Percentiles rank a stretch among this genome's conserved stretches.
These are phyloP conservation scores for Talaromyces sp. DNA, from an alignment of 2,329 filamentous ascomycete genomes.

Conservation along the genomic window DNA sequence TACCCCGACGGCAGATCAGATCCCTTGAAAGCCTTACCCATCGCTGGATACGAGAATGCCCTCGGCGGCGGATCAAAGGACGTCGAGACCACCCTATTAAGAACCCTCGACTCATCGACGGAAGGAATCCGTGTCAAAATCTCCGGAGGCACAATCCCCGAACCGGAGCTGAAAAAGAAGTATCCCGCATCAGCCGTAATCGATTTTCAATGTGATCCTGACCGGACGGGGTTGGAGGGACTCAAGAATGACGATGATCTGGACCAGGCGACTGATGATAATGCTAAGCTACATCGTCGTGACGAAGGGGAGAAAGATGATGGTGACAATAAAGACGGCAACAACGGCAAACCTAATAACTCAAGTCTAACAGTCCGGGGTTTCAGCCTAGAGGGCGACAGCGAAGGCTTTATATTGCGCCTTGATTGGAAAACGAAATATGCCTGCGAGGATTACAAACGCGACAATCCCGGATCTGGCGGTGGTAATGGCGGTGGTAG, in stretches of 20 bases:
- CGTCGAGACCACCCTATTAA: constrained; percentile 61
- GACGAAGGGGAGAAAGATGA: constrained; percentile 23
- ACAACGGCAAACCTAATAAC: constrained; percentile 32
- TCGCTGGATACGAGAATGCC: constrained; percentile 63
- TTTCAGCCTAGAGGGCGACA: constrained; percentile 58
- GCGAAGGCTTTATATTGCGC: constrained; percentile 56
- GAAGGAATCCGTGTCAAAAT: constrained; percentile 70
- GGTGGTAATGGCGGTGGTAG: constrained; percentile 38
- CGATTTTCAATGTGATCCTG: constrained; percentile 75
- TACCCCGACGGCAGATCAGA: constrained; percentile 32
- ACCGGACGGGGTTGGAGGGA: constrained; percentile 66
- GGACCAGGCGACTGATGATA: constrained; percentile 21
- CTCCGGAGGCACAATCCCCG: constrained; percentile 46
- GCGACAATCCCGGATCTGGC: constrained; percentile 34
- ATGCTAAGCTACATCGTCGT: constrained; percentile 15
- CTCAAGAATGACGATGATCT: constrained; percentile 27
- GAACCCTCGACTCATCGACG: constrained; percentile 59
- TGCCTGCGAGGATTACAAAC: constrained; percentile 63
- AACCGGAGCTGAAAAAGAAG: neutral
- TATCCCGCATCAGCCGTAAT: constrained; percentile 59
- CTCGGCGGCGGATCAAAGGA: constrained; percentile 49
- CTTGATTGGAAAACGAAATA: constrained; percentile 84
- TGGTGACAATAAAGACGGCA: constrained; percentile 10
- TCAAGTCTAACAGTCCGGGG: constrained; percentile 67
- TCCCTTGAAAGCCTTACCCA: constrained; percentile 56